A percentile compares a stretch with the other conserved stretches of the same genome.
Evolutionary conservation across 352 stramenopile species (phyloP).

Genomic region (Pythium aristosporum): DNA sequence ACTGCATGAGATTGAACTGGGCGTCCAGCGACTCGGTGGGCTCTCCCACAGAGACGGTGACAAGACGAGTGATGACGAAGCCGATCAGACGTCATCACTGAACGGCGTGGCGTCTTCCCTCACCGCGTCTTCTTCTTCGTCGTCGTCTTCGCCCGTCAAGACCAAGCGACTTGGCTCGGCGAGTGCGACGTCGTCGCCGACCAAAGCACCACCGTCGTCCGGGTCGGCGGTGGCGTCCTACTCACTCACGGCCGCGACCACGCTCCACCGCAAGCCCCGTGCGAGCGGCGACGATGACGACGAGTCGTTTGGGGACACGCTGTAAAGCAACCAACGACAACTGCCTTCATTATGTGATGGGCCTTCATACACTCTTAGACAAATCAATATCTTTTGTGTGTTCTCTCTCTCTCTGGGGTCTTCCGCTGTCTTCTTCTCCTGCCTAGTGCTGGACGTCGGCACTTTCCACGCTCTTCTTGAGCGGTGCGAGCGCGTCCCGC

Average conservation of each 20-base stretch:
- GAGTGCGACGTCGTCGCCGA: neutral
- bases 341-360: neutral
- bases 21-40: neutral
- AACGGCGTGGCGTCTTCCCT: neutral
- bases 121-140: neutral
- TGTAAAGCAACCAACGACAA: neutral
- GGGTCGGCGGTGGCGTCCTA: neutral
- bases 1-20: neutral
- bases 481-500: slow-evolving; percentile 51
- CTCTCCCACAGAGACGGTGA: slow-evolving; percentile 4
- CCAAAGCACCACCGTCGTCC: neutral
- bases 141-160: neutral
- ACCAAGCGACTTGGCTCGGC: neutral
- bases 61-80: slow-evolving; percentile 17
- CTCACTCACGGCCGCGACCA: slow-evolving; percentile 4
- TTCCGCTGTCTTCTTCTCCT: neutral
- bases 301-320: neutral
- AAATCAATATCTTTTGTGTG: neutral
- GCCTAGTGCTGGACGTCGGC: slow-evolving; percentile 52
- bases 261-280: slow-evolving; percentile 18
- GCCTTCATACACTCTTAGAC: neutral
- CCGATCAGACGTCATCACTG: neutral
- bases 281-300: slow-evolving; percentile 26
- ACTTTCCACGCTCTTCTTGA: slow-evolving; percentile 75
- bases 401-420: neutral